These are phyloP conservation scores for Geranomyces variabilis DNA, from an alignment of 192 early-diverging fungal genomes.

Conservation along the genomic window DNA sequence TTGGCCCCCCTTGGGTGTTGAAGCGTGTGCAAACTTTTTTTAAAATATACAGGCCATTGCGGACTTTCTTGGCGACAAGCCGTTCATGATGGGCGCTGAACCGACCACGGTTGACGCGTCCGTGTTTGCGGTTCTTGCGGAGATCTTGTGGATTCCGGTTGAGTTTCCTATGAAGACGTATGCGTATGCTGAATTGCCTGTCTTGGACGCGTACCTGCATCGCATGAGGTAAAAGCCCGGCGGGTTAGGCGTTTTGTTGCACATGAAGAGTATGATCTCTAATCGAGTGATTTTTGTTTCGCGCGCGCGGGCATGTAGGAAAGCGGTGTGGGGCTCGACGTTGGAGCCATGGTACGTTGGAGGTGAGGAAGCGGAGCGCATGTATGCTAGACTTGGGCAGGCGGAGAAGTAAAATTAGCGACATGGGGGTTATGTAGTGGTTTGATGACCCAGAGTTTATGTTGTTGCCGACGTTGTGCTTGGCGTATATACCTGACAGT, in stretches of 20 bases:
- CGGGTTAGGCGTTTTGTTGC: too few relatives aligned
- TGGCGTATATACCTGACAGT: too few relatives aligned
- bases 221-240: constrained; percentile 32
- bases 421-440: too few relatives aligned
- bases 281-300: background rate
- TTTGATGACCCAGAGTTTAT: too few relatives aligned
- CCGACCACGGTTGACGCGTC: constrained; percentile 35
- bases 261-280: too few relatives aligned
- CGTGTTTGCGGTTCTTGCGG: constrained; percentile 40
- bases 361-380: constrained; percentile 20
- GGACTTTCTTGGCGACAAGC: constrained; percentile 40
- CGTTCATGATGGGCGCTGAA: constrained; percentile 30
- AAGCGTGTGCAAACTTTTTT: background rate
- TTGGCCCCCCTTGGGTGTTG: too few relatives aligned
- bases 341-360: constrained; percentile 33
- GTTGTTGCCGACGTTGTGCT: too few relatives aligned
- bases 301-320: constrained; percentile 10
- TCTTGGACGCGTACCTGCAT: constrained; percentile 30
- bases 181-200: constrained; percentile 27
- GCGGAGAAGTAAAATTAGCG: too few relatives aligned
- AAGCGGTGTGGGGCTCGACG: constrained; percentile 30
- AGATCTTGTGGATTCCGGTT: constrained; percentile 36
- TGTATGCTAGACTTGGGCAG: background rate
- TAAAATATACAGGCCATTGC: constrained; percentile 24
- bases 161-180: constrained; percentile 38